Conservation (phyloP, 2,329 filamentous ascomycete genomes). For the Achaetomium macrosporum region DNA sequence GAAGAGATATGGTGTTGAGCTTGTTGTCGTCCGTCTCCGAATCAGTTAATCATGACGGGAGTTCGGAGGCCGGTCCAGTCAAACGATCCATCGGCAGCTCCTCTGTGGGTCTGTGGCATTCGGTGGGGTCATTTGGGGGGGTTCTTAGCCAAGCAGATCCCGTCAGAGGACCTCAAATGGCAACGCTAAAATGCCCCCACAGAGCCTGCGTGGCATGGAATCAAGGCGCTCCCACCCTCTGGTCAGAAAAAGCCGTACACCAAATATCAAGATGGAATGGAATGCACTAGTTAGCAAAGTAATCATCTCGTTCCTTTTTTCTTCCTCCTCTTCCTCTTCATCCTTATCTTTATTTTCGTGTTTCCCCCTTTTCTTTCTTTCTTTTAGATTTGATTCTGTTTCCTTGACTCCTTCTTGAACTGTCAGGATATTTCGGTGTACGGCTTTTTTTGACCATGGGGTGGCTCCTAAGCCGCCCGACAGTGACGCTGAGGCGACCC, state of each 20-base stretch:
- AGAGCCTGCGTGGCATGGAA: constrained; percentile 3
- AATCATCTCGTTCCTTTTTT: no score
- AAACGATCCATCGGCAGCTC: background rate
- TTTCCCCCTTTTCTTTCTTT: no score
- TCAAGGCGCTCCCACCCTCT: background rate
- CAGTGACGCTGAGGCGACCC: background rate
- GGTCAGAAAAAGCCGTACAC: background rate
- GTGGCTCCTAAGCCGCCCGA: background rate
- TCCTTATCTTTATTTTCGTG: no score
- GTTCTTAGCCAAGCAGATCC: constrained; percentile 6
- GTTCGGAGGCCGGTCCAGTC: constrained; percentile 14
- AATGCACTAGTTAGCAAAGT: no score
- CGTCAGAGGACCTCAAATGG: constrained; percentile 13
- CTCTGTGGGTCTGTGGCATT: background rate
- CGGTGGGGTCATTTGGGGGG: constrained; percentile 10
- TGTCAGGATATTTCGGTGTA: no score
- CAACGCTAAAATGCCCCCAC: constrained; percentile 6
- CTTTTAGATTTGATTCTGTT: no score
- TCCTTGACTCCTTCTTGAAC: no score
- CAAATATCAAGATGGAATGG: no score
- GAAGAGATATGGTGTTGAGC: background rate
- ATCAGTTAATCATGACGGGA: constrained; percentile 4
- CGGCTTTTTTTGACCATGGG: no score
- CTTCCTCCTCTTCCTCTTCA: no score
- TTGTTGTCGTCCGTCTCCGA: background rate